These are phyloP conservation scores for Inonotus hispidus DNA, from an alignment of 1,284 basidiomycete genomes.

Conservation along the genomic window DNA sequence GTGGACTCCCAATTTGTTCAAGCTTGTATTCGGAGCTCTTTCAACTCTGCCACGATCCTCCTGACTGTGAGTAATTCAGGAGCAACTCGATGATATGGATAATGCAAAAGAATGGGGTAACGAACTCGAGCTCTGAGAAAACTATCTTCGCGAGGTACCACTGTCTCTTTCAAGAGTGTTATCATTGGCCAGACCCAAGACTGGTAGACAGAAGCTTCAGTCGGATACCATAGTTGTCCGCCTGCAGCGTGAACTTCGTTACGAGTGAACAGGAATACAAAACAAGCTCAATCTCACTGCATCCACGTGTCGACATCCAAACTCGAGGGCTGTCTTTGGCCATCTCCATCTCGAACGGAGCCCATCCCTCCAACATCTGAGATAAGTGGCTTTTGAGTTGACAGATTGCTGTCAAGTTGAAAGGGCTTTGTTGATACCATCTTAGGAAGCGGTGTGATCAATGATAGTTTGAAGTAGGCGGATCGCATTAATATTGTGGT, in stretches of 20 bases:
- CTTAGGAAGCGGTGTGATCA: background rate
- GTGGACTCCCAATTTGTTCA: conserved; percentile 70
- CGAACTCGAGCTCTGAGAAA: conserved; percentile 78
- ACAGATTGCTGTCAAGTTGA: background rate
- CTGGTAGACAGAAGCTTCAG: conserved; percentile 16
- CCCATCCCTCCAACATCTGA: background rate
- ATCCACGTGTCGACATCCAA: conserved; percentile 75
- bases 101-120: conserved; percentile 21
- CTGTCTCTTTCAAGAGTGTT: conserved; percentile 66
- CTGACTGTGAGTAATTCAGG: background rate
- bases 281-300: conserved; percentile 30
- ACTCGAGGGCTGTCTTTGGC: conserved; percentile 69
- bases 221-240: conserved; percentile 37
- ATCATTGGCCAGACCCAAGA: background rate
- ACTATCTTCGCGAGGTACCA: conserved; percentile 58
- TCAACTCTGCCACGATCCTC: conserved; percentile 53
- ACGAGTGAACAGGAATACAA: background rate
- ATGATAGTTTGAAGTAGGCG: background rate
- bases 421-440: background rate
- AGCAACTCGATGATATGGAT: background rate
- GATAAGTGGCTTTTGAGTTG: background rate
- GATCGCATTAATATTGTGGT: no score
- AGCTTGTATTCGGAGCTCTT: conserved; percentile 65
- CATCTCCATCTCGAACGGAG: conserved; percentile 44
- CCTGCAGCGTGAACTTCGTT: conserved; percentile 20